Evolutionary conservation across 345 rosid species (phyloP).

Genomic region (Gossypium mustelinum): DNA sequence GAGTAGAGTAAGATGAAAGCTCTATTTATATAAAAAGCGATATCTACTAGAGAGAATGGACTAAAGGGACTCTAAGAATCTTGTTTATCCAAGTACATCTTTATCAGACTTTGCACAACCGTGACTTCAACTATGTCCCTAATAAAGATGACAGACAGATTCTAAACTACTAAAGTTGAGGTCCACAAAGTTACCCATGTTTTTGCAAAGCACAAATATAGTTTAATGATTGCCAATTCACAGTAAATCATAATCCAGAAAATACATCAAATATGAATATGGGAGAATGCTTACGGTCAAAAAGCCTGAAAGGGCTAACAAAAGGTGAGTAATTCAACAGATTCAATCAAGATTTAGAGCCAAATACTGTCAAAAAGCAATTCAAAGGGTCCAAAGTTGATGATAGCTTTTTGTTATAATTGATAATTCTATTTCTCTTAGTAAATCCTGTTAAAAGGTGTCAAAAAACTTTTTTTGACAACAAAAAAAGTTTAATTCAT

Average conservation of each 20-base stretch:
- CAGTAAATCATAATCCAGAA: not conserved
- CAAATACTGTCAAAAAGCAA: not conserved
- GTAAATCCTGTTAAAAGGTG: not conserved
- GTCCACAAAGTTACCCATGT: not conserved
- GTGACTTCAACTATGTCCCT: not conserved
- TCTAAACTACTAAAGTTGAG: not conserved
- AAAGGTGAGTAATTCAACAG: not conserved
- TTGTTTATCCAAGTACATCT: not conserved
- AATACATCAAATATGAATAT: not conserved
- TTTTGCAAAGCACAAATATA: not conserved
- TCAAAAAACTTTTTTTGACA: not conserved
- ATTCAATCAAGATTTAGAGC: not conserved
- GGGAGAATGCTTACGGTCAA: not conserved
- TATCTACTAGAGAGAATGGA: not conserved
- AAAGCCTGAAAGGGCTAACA: not conserved
- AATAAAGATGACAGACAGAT: not conserved
- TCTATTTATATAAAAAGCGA: not conserved
- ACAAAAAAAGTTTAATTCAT: not conserved
- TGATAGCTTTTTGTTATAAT: not conserved
- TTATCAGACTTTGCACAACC: not conserved
- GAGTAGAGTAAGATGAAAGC: not conserved
- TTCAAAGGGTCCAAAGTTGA: not conserved
- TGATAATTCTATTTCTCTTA: not conserved
- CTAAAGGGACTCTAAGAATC: not conserved
- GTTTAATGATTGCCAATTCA: not conserved